Conservation (phyloP, 768 basidiomycete genomes). For the Phlebiopsis gigantea region DNA sequence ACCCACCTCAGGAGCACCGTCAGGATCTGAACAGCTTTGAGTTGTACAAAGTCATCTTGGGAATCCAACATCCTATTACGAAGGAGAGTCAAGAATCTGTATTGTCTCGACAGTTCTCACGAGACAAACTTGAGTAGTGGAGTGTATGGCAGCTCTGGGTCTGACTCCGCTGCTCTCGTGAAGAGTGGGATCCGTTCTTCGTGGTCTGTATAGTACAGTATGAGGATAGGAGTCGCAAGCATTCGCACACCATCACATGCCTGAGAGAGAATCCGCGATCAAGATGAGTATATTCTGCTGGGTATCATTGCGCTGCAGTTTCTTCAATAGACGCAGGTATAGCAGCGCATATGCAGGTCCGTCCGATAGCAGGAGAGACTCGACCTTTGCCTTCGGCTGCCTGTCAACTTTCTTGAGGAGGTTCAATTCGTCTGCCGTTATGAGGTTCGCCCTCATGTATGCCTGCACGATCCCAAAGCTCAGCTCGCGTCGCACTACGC, state of each 20-base stretch:
- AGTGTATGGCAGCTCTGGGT: constrained; percentile 74
- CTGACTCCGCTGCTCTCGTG: constrained; percentile 50
- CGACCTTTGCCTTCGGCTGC: constrained; percentile 65
- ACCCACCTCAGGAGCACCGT: constrained; percentile 74
- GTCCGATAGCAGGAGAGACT: constrained; percentile 78
- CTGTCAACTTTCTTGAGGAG: constrained; percentile 90
- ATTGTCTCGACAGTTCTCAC: background rate
- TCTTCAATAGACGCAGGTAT: constrained; percentile 86
- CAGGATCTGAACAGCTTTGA: constrained; percentile 84
- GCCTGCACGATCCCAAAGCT: constrained; percentile 50
- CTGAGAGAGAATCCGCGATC: constrained; percentile 83
- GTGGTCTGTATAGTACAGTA: constrained; percentile 48
- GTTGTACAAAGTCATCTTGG: constrained; percentile 92
- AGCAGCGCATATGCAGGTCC: constrained; percentile 79
- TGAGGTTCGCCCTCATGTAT: constrained; percentile 89
- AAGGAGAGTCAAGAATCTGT: background rate
- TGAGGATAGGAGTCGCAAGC: background rate
- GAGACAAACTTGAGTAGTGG: constrained; percentile 70
- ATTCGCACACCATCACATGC: constrained; percentile 33
- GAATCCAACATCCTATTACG: constrained; percentile 31
- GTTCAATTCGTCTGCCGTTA: constrained; percentile 81
- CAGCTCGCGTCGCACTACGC: constrained; percentile 8
- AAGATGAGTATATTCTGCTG: constrained; percentile 83
- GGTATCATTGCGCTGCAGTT: constrained; percentile 78
- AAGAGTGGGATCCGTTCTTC: constrained; percentile 84